Conservation (phyloP, 192 early-diverging fungal species). For the Linnemannia zychae region DNA sequence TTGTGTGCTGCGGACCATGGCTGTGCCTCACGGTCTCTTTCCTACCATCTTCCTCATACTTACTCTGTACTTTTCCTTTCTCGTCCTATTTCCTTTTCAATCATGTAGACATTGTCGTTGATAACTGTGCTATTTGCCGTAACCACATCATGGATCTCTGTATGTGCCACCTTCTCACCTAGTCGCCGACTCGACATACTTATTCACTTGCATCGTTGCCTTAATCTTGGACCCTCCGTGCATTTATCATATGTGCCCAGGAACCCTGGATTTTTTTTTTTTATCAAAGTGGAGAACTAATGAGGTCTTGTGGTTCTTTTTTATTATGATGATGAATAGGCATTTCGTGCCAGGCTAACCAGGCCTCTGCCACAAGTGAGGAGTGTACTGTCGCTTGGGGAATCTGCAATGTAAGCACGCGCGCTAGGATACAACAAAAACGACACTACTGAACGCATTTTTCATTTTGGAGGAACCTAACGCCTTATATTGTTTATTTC, state of each 20-base stretch:
- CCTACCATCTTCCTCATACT: background rate
- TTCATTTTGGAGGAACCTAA: background rate
- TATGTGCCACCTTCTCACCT: conserved; percentile 60
- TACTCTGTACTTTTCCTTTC: background rate
- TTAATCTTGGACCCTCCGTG: background rate
- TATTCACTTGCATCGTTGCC: background rate
- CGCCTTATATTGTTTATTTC: background rate
- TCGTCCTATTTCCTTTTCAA: conserved; percentile 1
- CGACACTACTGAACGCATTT: background rate
- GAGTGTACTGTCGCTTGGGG: conserved; percentile 98
- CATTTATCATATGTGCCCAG: background rate
- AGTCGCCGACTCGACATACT: background rate
- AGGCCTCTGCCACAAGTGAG: conserved; percentile 91
- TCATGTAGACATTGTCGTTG: conserved; percentile 90
- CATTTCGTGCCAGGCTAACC: conserved; percentile 98
- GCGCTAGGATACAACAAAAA: background rate
- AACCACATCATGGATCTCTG: conserved; percentile 99
- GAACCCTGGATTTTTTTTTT: background rate
- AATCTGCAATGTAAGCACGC: conserved; percentile 84
- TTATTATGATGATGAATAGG: conserved; percentile 57
- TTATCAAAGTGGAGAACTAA: background rate
- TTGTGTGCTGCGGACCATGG: conserved; percentile 39
- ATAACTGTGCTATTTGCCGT: conserved; percentile 98
- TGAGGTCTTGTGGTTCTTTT: background rate
- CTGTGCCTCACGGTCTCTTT: conserved; percentile 44